Percentiles rank a stretch among this genome's conserved stretches.
Conservation (phyloP, 108 stramenopile genomes). For the Cyclostephanos tholiformis region DNA sequence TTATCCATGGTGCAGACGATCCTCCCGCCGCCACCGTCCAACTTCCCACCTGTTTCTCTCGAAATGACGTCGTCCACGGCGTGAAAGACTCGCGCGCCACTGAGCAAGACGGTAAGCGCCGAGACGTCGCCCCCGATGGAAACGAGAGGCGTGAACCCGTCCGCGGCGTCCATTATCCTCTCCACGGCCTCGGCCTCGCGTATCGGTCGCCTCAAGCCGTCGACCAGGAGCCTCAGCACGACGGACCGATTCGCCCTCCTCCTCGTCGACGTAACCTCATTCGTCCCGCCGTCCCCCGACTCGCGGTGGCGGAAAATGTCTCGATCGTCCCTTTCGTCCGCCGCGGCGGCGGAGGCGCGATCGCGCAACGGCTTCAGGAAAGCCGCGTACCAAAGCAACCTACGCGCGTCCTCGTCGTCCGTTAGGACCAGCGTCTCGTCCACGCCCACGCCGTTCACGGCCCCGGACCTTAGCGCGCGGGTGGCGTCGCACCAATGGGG, state of each 20-base stretch:
- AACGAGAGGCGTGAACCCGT: constrained; percentile 71
- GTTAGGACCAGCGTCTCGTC: constrained; percentile 51
- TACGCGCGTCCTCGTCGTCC: constrained; percentile 77
- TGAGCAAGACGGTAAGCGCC: constrained; percentile 71
- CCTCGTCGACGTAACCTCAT: too few species aligned
- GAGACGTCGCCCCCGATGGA: constrained; percentile 64
- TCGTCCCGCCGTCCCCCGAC: constrained; percentile 52
- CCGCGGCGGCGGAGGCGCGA: constrained; percentile 16
- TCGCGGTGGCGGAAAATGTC: constrained; percentile 27
- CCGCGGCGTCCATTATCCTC: constrained; percentile 73
- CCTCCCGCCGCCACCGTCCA: constrained; percentile 8
- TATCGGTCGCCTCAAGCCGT: constrained; percentile 32
- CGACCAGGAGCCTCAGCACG: too few species aligned
- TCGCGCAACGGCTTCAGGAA: constrained; percentile 75
- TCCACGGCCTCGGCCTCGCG: constrained; percentile 80
- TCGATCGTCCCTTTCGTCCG: constrained; percentile 16
- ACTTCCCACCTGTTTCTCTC: neutral
- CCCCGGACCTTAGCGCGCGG: constrained; percentile 35
- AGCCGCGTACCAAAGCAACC: constrained; percentile 83
- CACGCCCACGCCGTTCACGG: constrained; percentile 50
- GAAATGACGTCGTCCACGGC: constrained; percentile 9
- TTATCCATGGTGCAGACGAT: constrained; percentile 61
- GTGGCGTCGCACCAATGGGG: constrained; percentile 72
- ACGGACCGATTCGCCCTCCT: too few species aligned
- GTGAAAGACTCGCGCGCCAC: constrained; percentile 57